A percentile compares a stretch with the other conserved stretches of the same genome.
These are phyloP conservation scores for Glarea lozoyensis DNA, from an alignment of 495 filamentous ascomycete species.

Conservation along the genomic window DNA sequence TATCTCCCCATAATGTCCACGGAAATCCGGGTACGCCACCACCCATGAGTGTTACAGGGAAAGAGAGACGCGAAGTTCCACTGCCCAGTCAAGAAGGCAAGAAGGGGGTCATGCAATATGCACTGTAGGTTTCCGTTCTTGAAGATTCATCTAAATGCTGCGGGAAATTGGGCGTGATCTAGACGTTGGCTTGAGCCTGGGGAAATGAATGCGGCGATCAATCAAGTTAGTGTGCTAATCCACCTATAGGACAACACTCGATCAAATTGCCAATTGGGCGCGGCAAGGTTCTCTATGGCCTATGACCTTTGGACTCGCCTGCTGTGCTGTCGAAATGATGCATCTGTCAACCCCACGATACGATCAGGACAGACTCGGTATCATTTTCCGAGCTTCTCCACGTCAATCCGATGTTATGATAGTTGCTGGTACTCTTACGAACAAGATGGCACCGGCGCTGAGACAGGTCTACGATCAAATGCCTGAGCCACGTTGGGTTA, in stretches of 20 bases:
- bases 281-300: constrained; percentile 92
- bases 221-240: too few species aligned
- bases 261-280: constrained; percentile 90
- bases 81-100: constrained; percentile 86
- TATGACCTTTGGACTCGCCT: constrained; percentile 96
- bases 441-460: constrained; percentile 96
- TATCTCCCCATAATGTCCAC: constrained; percentile 26
- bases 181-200: too few species aligned
- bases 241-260: constrained; percentile 68
- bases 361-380: constrained; percentile 91
- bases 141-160: too few species aligned
- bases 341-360: constrained; percentile 92
- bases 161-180: too few species aligned
- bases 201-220: too few species aligned
- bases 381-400: constrained; percentile 94
- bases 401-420: constrained; percentile 98
- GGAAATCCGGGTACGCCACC: constrained; percentile 3
- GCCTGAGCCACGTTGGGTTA: constrained; percentile 90
- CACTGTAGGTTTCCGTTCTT: constrained; percentile 60
- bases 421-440: constrained; percentile 89
- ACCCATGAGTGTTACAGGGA: constrained; percentile 29
- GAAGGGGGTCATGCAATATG: constrained; percentile 95
- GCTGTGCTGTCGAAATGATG: constrained; percentile 98
- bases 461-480: constrained; percentile 97
- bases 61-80: constrained; percentile 59